These are phyloP conservation scores for Phyllosticta citriasiana DNA, from an alignment of 2,329 filamentous ascomycete species.

Conservation along the genomic window DNA sequence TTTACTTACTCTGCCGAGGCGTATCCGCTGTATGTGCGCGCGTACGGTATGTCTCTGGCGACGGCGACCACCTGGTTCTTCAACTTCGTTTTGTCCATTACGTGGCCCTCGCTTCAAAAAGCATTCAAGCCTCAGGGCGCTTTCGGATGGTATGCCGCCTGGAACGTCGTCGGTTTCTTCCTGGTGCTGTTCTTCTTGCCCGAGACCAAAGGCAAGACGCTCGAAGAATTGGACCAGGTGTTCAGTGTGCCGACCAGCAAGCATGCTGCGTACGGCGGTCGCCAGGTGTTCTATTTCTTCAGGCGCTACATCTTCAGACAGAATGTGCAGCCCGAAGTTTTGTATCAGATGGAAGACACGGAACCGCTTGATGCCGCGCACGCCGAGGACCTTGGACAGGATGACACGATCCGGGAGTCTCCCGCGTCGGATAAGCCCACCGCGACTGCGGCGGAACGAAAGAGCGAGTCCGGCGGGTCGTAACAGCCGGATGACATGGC, in stretches of 20 bases:
- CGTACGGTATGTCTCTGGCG: conserved; percentile 33
- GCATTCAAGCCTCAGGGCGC: conserved; percentile 43
- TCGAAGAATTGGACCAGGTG: conserved; percentile 39
- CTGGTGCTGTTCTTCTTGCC: conserved; percentile 41
- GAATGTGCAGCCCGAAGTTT: conserved; percentile 18
- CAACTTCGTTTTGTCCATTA: conserved; percentile 44
- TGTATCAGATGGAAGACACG: conserved; percentile 13
- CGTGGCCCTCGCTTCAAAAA: conserved; percentile 41
- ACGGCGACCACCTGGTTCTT: conserved; percentile 50
- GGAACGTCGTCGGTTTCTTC: conserved; percentile 45
- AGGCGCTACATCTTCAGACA: conserved; percentile 23
- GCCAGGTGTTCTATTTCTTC: conserved; percentile 28
- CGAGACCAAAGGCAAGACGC: conserved; percentile 34
- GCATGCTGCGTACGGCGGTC: conserved; percentile 19
- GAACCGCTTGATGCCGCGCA: neutral
- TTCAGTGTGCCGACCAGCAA: conserved; percentile 40
- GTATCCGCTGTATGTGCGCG: conserved; percentile 36
- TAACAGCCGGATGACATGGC: neutral
- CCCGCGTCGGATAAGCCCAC: neutral
- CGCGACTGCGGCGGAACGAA: neutral
- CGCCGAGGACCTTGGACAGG: neutral
- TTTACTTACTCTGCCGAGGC: conserved; percentile 35
- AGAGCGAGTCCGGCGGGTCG: neutral
- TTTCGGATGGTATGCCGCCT: conserved; percentile 47
- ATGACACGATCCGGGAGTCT: neutral